phyloP scores from a whole-genome alignment of 805 yeast species.

The Kuraishia molischiana region DNA sequence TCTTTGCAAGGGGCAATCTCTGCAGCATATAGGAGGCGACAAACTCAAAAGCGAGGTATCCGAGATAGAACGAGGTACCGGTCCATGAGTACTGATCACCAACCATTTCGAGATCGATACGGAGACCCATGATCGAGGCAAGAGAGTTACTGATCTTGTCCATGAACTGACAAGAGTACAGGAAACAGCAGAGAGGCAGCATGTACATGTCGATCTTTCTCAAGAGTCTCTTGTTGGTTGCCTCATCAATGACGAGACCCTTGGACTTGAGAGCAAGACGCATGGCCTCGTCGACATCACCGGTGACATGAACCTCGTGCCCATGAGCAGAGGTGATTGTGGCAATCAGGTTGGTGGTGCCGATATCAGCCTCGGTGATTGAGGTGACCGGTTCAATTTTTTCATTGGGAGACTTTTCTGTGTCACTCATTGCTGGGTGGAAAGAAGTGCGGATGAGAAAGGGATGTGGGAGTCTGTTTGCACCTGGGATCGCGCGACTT shows the following conservation, averaged over 20 bases:
- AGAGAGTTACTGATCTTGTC: constrained; percentile 27
- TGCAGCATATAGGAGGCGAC: constrained; percentile 26
- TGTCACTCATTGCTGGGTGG: constrained; percentile 1
- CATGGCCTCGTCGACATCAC: constrained; percentile 39
- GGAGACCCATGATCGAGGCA: constrained; percentile 25
- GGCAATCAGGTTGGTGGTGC: constrained; percentile 8
- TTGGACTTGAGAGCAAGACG: constrained; percentile 24
- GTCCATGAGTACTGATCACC: constrained; percentile 19
- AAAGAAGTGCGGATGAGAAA: too few relatives aligned
- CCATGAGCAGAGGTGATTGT: constrained; percentile 9
- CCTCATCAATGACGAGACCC: constrained; percentile 14
- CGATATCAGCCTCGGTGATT: constrained; percentile 8
- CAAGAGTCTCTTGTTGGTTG: constrained; percentile 6
- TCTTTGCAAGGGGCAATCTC: constrained; percentile 21
- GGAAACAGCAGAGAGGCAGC: constrained; percentile 34
- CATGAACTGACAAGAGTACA: constrained; percentile 40
- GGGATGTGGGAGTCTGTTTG: too few relatives aligned
- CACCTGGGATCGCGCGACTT: too few relatives aligned
- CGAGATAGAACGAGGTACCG: constrained; percentile 22
- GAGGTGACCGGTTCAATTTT: constrained; percentile 6
- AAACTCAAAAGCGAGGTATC: constrained; percentile 19
- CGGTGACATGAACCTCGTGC: constrained; percentile 8
- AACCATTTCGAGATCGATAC: constrained; percentile 23
- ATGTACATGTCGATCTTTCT: constrained; percentile 39
- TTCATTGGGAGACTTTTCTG: neutral